Evolutionary conservation across 2,329 filamentous ascomycete genomes (phyloP).

Genomic region (Verticillium nubilum): DNA sequence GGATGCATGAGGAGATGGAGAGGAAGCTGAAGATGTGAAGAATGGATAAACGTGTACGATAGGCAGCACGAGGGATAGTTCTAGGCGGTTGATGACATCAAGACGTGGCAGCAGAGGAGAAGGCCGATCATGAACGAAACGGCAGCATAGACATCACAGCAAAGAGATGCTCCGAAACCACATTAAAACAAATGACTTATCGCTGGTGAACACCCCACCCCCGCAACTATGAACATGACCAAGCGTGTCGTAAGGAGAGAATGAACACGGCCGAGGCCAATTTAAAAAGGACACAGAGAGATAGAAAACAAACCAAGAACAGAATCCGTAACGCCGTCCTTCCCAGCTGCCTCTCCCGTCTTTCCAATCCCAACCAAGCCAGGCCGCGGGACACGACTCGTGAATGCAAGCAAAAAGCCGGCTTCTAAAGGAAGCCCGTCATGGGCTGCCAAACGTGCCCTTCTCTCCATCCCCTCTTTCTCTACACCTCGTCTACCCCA

Average conservation of each 20-base stretch:
- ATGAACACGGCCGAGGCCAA: neutral
- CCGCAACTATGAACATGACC: neutral
- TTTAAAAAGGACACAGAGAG: neutral
- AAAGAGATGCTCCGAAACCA: neutral
- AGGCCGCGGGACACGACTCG: neutral
- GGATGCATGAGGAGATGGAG: constrained; percentile 93
- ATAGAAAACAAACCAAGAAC: neutral
- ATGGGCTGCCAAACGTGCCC: neutral
- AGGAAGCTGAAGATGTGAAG: constrained; percentile 73
- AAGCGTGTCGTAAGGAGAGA: neutral
- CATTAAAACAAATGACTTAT: neutral
- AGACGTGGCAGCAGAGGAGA: constrained; percentile 4
- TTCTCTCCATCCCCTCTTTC: neutral
- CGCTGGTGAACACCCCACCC: neutral
- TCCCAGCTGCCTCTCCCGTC: neutral
- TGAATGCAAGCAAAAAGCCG: neutral
- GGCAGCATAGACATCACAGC: constrained; percentile 1
- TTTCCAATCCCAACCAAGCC: neutral
- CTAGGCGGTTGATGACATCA: neutral
- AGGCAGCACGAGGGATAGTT: neutral
- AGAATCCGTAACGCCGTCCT: neutral
- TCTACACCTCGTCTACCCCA: neutral
- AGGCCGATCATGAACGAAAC: constrained; percentile 1
- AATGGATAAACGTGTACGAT: constrained; percentile 5
- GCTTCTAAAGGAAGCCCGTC: neutral